Base-by-base conservation (phyloP, 306 rosid genomes). In the Castanospermum australe region DNA sequence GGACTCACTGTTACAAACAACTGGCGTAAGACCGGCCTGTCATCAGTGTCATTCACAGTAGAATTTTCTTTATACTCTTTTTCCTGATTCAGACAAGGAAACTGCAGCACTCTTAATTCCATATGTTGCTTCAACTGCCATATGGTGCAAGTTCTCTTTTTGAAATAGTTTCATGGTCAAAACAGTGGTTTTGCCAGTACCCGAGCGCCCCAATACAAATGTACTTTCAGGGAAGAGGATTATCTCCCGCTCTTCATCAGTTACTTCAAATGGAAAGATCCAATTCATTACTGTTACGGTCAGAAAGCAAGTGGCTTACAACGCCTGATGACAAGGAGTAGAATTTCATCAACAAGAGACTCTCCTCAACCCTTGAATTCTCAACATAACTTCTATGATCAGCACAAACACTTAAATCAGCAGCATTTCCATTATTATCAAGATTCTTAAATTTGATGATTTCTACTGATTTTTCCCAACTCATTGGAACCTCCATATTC, bases 141-240 rank as follows among this genome's bases (percentile, higher is more conserved):
- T 47, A 13, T 85, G 87, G 83, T 84, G 82, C 72, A 51, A 32
- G 30, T 70, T 71, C 67, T 93, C 98, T 39, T 86, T 91, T 56
- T 88, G 88, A 76, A 84, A 86, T 56, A 93, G 71, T 79, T 93
- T 93, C 94, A 84, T 87, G 1, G 98, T 93, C 84, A 93, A 70
- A 50, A 93, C 89, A 28, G 97, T 93, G 14, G 98, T 93, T 85
- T 93, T 93, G 22, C 98, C 98, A 0, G 98, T 93, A 36, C 98
- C 98, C n/a, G 97, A 93, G 11, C 94, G 89, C 33, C 98, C 98
- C 28, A 89, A 78, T 10, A 93, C 80, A 79, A 93, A 93, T 9
- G 87, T 75, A 64, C 98, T 93, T 84, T 36, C 79, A 9, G 65
- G 59, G 59, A 78, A 88, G 78, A 89, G 87, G 8, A 93, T 88